Base-by-base conservation (phyloP, 129 eudicot genomes). In the Tagetes erecta region DNA sequence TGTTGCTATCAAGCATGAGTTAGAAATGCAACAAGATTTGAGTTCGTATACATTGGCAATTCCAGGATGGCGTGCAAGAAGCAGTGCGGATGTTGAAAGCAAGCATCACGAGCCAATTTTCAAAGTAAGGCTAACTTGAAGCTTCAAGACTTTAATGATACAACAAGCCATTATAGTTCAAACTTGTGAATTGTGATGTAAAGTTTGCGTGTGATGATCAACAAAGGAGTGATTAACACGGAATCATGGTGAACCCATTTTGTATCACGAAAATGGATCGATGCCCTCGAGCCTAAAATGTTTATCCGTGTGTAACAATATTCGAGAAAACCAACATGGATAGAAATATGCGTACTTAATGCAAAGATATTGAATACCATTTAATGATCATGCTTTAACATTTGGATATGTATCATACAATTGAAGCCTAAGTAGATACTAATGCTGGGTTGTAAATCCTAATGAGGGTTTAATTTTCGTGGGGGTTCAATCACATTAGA, bases 1-100 rank as follows among this genome's bases (percentile, higher is more conserved):
- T 45, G 70, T n/a, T 60, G 39, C 62, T 41, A 46, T 4, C 59
- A n/a, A 38, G 40, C 56, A 55, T 42, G 53, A 67, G 74, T 66
- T 42, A 44, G 12, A 76, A 68, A 42, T 56, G 68, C 68, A 34
- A 67, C 68, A 77, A 57, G 69, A 35, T 51, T 51, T 78, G 72
- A 68, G 39, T 8, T 31, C 6, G 5, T 31, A 39, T 35, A 34
- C 13, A 34, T 57, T 80, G 46, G 73, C 6, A 30, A 58, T 72
- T 75, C 49, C 86, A 90, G 96, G 92, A 89, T 83, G 96, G 98
- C 31, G 86, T 93, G 47, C 53, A 70, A 11, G 88, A 82, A 88
- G 96, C 97, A 14, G 83, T 90, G 60, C 71, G 65, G 71, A 77
- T 80, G 41, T 65, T 93, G 64, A 90, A 80, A 80, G 85, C 50